Evolutionary conservation across 345 rosid species (phyloP).

Genomic region (Pugionium dolabratum): DNA sequence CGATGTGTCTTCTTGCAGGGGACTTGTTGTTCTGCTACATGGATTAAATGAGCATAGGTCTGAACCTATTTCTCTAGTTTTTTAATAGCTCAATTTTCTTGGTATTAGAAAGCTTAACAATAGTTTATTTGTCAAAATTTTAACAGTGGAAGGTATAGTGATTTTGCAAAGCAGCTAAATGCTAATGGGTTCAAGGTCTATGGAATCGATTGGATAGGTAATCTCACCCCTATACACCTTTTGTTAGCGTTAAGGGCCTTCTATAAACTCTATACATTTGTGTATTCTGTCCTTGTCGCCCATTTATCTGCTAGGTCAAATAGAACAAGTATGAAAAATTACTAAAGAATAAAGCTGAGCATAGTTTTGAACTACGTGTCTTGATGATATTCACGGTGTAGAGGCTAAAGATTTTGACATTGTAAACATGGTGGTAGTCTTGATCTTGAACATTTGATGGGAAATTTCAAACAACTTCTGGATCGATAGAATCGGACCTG

Average conservation of each 20-base stretch:
- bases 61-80: constrained; percentile 21
- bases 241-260: constrained; percentile 1
- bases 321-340: neutral
- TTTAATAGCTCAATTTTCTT: neutral
- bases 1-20: constrained; percentile 54
- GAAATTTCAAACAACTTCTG: neutral
- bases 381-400: constrained; percentile 3
- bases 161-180: constrained; percentile 81
- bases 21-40: constrained; percentile 71
- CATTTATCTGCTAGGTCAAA: constrained; percentile 5
- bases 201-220: constrained; percentile 97
- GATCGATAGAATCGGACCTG: neutral
- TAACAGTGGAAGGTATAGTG: constrained; percentile 78
- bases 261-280: neutral
- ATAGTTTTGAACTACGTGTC: neutral
- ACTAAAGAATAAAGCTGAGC: neutral
- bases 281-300: neutral
- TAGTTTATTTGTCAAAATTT: neutral
- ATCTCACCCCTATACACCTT: constrained; percentile 26
- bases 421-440: neutral
- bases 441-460: neutral
- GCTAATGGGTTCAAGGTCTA: constrained; percentile 83
- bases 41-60: constrained; percentile 97
- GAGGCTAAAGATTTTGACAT: neutral
- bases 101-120: constrained; percentile 11